Conservation (phyloP, 2,329 filamentous ascomycete species). For the Xylaria multiplex region DNA sequence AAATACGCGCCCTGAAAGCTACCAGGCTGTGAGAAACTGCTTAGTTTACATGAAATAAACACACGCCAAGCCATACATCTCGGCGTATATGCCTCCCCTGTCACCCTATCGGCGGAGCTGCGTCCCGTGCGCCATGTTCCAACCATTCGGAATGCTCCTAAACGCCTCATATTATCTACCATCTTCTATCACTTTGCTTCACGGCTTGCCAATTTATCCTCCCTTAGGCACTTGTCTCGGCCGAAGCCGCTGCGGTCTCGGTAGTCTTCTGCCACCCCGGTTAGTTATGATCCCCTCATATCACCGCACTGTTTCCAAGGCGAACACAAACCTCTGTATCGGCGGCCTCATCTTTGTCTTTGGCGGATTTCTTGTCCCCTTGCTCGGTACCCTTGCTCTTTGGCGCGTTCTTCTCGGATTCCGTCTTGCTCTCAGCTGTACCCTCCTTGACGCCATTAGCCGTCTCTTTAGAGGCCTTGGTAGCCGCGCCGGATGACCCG, state of each 20-base stretch:
- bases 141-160: conserved; percentile 32
- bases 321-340: conserved; percentile 49
- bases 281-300: conserved; percentile 20
- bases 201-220: not conserved
- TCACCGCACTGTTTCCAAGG: not conserved
- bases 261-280: conserved; percentile 25
- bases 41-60: conserved; percentile 47
- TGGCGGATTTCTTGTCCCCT: conserved; percentile 53
- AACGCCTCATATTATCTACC: conserved; percentile 37
- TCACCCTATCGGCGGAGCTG: conserved; percentile 18
- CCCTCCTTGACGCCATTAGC: conserved; percentile 44
- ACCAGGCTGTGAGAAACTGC: conserved; percentile 35
- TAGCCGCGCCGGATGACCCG: conserved; percentile 51
- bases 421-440: conserved; percentile 40
- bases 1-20: conserved; percentile 21
- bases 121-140: conserved; percentile 28
- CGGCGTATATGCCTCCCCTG: conserved; percentile 33
- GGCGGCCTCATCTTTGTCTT: conserved; percentile 48
- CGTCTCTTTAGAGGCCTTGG: conserved; percentile 48
- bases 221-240: conserved; percentile 21
- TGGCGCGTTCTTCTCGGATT: conserved; percentile 47
- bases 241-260: conserved; percentile 17
- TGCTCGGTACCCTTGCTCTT: conserved; percentile 50
- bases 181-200: conserved; percentile 24
- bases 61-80: conserved; percentile 34